A percentile compares a stretch with the other conserved stretches of the same genome.
Conservation (phyloP, 1,284 basidiomycete genomes). For the Leccinum solheimii region DNA sequence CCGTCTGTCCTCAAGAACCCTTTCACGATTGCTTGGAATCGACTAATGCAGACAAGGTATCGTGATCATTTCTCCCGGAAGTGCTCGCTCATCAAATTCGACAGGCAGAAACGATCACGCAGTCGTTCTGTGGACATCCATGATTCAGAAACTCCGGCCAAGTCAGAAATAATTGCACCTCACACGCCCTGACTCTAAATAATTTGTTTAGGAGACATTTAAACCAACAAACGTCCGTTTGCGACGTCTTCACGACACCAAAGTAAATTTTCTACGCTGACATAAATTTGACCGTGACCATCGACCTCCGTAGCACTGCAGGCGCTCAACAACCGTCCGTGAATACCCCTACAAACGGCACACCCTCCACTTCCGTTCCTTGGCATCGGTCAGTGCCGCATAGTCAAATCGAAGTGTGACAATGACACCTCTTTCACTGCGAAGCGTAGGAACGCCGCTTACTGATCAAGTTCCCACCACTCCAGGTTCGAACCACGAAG, state of each 20-base stretch:
- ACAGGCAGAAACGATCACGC: slow-evolving; percentile 26
- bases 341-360: neutral
- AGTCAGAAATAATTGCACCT: slow-evolving; percentile 16
- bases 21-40: slow-evolving; percentile 28
- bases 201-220: slow-evolving; percentile 14
- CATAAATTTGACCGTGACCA: neutral
- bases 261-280: slow-evolving; percentile 7
- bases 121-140: slow-evolving; percentile 17
- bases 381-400: slow-evolving; percentile 15
- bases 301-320: slow-evolving; percentile 4
- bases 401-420: neutral
- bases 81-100: slow-evolving; percentile 1
- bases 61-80: neutral
- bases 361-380: neutral
- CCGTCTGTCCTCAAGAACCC: slow-evolving; percentile 19
- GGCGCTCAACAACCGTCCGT: neutral
- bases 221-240: neutral
- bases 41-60: slow-evolving; percentile 23
- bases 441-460: slow-evolving; percentile 5
- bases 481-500: neutral
- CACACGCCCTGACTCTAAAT: neutral
- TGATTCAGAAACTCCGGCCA: slow-evolving; percentile 12
- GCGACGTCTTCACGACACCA: slow-evolving; percentile 11
- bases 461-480: neutral
- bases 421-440: slow-evolving; percentile 6